Evolutionary conservation across 331 rosid genomes (phyloP).

Genomic region (Arachis monticola): DNA sequence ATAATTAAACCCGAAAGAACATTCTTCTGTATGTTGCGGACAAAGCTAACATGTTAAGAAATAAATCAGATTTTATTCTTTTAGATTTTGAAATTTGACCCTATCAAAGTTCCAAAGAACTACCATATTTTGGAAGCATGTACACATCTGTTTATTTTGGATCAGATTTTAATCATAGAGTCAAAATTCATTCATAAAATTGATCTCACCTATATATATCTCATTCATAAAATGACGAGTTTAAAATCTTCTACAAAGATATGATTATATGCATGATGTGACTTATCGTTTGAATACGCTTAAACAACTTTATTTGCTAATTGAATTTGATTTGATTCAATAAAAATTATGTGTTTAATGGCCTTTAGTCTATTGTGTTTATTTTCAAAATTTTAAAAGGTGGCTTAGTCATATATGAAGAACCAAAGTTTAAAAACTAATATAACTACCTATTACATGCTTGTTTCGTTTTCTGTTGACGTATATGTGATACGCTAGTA

Average conservation of each 20-base stretch:
- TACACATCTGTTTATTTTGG: too few species aligned
- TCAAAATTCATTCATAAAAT: too few species aligned
- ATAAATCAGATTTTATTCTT: too few species aligned
- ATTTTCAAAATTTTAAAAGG: not conserved
- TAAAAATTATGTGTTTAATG: slow-evolving; percentile 3
- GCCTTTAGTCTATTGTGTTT: slow-evolving; percentile 1
- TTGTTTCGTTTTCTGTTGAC: not conserved
- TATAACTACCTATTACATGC: not conserved
- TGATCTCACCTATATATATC: too few species aligned
- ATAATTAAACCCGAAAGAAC: not conserved
- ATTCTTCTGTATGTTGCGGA: not conserved
- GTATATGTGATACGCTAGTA: not conserved
- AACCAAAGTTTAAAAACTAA: not conserved
- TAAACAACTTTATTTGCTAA: not conserved
- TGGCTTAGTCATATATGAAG: not conserved
- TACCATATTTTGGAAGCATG: too few species aligned
- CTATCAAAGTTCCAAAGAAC: too few species aligned
- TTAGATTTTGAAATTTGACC: too few species aligned
- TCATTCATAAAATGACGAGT: too few species aligned
- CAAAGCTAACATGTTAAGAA: not conserved
- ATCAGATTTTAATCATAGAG: too few species aligned
- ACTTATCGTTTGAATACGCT: slow-evolving; percentile 25
- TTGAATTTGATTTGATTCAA: slow-evolving; percentile 24
- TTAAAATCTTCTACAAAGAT: slow-evolving; percentile 30
- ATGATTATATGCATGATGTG: slow-evolving; percentile 27